Base-by-base conservation (phyloP, 1,139 yeast genomes). In the Meyerozyma athensensis region DNA sequence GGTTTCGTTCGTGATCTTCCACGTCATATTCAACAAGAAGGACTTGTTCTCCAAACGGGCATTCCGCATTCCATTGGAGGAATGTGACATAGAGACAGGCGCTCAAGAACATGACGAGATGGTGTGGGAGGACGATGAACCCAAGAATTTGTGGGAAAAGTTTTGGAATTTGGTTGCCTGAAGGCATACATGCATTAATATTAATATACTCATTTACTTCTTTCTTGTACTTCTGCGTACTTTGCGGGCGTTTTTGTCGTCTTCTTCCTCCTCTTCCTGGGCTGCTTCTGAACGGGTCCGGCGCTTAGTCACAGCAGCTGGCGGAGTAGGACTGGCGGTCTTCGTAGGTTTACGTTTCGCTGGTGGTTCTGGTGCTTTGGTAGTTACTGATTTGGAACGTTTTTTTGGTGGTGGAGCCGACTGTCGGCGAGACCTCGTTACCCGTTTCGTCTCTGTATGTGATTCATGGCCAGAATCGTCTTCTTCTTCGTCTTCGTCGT, bases 71-170 rank as follows among this genome's bases (percentile, higher is more conserved):
- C 65, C 73, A 4, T 42, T 72, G 34, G 80, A 73, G 35, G 78
- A 80, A 36, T 73, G 81, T 49, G 85, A 79, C 52, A 74, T 79
- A 37, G 82, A 77, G 43, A 58, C 76, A 14, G 84, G 81, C 39
- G 79, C 79, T 43, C 68, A 81, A 51, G 78, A 72, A 40, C 61
- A 74, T 34, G 84, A 77, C 40, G 77, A 72, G 19, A 63, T 63
- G 13, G 63, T 65, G 16, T 74, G 77, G 72, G 68, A 58, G 19
- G 80, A 73, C 40, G 45, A 44, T 17, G 40, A 32, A n/a, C 79
- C 80, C 36, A 68, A 57, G 42, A 73, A 65, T 40, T 37, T 71
- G 13, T 74, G 81, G 79, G 77, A 69, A 37, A 77, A 74, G 54
- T 59, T 77, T 53, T 77, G 81, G 81, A 59, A 37, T 20, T 37